phyloP scores from a whole-genome alignment of 345 rosid genomes.

The Aethionema arabicum region DNA sequence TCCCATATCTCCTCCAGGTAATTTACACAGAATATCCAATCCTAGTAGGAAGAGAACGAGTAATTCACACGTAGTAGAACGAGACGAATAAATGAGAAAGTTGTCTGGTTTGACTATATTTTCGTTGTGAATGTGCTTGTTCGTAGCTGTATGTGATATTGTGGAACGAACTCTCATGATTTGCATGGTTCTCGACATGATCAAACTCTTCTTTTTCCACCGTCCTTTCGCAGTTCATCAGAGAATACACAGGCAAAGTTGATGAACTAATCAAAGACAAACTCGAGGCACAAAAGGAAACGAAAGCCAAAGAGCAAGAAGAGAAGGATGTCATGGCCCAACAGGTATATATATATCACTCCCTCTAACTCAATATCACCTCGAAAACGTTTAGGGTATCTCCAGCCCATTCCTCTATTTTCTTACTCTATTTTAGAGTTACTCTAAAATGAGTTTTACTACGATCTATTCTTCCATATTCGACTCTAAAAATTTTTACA shows the following conservation, averaged over 20 bases:
- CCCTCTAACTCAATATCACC: background rate
- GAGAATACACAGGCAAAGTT: constrained; percentile 79
- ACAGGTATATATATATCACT: constrained; percentile 49
- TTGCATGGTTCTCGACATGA: too few species aligned
- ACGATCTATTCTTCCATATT: too few species aligned
- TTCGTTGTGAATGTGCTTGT: background rate
- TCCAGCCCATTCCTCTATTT: background rate
- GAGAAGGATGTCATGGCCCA: constrained; percentile 83
- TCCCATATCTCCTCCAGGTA: constrained; percentile 88
- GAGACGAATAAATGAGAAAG: too few species aligned
- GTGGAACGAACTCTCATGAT: too few species aligned
- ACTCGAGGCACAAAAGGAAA: constrained; percentile 69
- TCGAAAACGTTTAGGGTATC: background rate
- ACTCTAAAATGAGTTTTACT: too few species aligned
- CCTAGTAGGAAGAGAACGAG: too few species aligned
- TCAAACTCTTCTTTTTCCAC: background rate
- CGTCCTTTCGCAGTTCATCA: constrained; percentile 51
- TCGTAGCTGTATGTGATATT: background rate
- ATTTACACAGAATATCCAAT: constrained; percentile 2
- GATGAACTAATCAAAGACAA: constrained; percentile 80
- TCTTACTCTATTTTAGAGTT: too few species aligned
- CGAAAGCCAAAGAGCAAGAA: constrained; percentile 73
- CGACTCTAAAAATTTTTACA: too few species aligned
- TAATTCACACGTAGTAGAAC: too few species aligned
- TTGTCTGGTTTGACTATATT: background rate